These are phyloP conservation scores for Lipomyces kockii DNA, from an alignment of 805 yeast genomes.

Conservation along the genomic window DNA sequence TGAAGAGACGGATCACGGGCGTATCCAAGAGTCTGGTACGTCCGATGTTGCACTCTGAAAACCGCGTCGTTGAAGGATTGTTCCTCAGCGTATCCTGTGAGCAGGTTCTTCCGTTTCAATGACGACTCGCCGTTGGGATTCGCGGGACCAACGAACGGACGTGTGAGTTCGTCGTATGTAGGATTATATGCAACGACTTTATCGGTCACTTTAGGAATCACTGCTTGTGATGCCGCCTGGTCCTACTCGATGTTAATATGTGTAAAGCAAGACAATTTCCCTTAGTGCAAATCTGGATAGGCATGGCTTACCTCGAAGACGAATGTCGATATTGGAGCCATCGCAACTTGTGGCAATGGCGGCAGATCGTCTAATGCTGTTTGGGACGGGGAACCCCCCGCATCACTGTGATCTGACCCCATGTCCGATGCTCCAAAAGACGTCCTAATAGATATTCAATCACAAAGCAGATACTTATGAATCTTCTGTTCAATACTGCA, in stretches of 20 bases:
- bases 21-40: constrained; percentile 46
- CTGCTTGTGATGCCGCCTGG: constrained; percentile 19
- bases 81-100: constrained; percentile 44
- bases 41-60: constrained; percentile 51
- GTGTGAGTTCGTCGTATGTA: constrained; percentile 33
- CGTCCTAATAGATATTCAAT: background rate
- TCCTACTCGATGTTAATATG: constrained; percentile 3
- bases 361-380: constrained; percentile 26
- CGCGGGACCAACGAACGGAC: constrained; percentile 33
- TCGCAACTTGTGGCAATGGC: constrained; percentile 23
- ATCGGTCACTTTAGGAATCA: constrained; percentile 33
- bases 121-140: constrained; percentile 31
- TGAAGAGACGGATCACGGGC: constrained; percentile 42
- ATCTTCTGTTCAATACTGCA: background rate
- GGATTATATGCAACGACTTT: constrained; percentile 31
- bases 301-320: constrained; percentile 25
- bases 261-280: background rate
- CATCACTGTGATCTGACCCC: background rate
- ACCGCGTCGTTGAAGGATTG: constrained; percentile 50
- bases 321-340: constrained; percentile 31
- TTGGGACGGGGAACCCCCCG: background rate
- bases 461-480: background rate
- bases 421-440: background rate
- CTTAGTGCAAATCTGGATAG: background rate
- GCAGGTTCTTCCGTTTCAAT: constrained; percentile 41